phyloP scores from a whole-genome alignment of 2,329 filamentous ascomycete species.

The Phyllosticta citribraziliensis region DNA sequence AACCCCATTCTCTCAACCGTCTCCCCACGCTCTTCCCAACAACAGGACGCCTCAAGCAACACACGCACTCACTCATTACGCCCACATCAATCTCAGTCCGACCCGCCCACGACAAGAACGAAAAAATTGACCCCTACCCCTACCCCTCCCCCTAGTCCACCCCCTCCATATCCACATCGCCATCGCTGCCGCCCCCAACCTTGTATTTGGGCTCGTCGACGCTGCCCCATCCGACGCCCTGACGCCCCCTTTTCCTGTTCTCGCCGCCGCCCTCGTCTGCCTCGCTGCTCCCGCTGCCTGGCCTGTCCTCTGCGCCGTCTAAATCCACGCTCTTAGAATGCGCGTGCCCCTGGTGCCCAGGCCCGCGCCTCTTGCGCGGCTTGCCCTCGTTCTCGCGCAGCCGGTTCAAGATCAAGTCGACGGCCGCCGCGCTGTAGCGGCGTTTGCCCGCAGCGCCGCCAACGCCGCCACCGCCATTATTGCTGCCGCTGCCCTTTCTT shows the following conservation, averaged over 20 bases:
- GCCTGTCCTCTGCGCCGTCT: background rate
- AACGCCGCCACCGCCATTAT: background rate
- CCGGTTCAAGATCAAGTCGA: conserved; percentile 4
- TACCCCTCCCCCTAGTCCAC: background rate
- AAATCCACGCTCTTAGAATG: background rate
- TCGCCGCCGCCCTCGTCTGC: background rate
- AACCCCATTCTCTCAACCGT: too few species aligned
- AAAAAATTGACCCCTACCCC: background rate
- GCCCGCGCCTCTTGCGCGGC: conserved; percentile 1
- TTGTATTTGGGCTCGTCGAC: background rate
- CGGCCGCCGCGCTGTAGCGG: conserved; percentile 1
- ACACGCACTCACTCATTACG: background rate
- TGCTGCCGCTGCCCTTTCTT: too few species aligned
- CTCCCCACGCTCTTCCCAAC: too few species aligned
- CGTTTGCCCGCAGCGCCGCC: background rate
- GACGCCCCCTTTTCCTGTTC: background rate
- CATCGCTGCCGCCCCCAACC: background rate
- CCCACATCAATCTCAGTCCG: background rate
- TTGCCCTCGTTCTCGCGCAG: conserved; percentile 4
- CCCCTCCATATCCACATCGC: background rate
- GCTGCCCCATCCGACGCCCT: background rate
- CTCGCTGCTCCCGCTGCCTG: background rate
- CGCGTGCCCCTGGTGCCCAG: background rate
- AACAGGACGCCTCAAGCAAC: too few species aligned
- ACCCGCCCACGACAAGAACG: background rate